Evolutionary conservation across 2,329 filamentous ascomycete species (phyloP).

Genomic region (Chaetomium sp.): DNA sequence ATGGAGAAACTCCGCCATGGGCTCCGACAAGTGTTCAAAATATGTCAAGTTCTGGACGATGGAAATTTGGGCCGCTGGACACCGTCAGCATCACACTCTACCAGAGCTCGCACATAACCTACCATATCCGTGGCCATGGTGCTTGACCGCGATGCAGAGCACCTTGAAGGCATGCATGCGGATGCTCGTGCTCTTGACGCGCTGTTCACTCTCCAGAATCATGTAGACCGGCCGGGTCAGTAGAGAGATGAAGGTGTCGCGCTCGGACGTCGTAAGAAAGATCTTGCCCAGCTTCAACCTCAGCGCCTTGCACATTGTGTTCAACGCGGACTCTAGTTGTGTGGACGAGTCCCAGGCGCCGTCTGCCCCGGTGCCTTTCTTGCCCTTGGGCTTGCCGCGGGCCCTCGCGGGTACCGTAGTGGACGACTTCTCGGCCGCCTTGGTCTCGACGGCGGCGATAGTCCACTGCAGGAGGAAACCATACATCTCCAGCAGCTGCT

Average conservation of each 20-base stretch:
- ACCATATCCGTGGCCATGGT: constrained; percentile 96
- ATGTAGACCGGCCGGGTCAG: constrained; percentile 92
- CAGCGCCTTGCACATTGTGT: constrained; percentile 92
- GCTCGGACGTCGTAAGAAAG: constrained; percentile 91
- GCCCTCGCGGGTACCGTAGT: constrained; percentile 63
- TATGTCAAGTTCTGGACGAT: constrained; percentile 97
- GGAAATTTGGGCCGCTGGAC: constrained; percentile 82
- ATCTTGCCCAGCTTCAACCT: constrained; percentile 88
- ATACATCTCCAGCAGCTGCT: constrained; percentile 86
- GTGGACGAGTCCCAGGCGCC: constrained; percentile 80
- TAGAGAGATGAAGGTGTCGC: constrained; percentile 88
- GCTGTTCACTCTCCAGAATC: constrained; percentile 86
- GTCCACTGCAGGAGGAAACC: constrained; percentile 94
- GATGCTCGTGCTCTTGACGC: constrained; percentile 81
- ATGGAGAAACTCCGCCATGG: constrained; percentile 96
- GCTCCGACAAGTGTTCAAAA: constrained; percentile 96
- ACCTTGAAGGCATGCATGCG: constrained; percentile 98
- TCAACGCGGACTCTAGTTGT: constrained; percentile 82
- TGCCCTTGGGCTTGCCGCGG: constrained; percentile 65
- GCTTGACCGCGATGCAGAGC: constrained; percentile 91
- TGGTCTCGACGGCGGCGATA: constrained; percentile 86
- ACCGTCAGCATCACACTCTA: constrained; percentile 23
- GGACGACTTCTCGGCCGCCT: constrained; percentile 83
- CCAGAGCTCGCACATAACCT: constrained; percentile 26
- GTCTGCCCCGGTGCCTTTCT: constrained; percentile 69